Evolutionary conservation across 257 asterid species (phyloP), one percentile per base, ranked within the genome.

Genomic region (Pogostemon cablin): DNA sequence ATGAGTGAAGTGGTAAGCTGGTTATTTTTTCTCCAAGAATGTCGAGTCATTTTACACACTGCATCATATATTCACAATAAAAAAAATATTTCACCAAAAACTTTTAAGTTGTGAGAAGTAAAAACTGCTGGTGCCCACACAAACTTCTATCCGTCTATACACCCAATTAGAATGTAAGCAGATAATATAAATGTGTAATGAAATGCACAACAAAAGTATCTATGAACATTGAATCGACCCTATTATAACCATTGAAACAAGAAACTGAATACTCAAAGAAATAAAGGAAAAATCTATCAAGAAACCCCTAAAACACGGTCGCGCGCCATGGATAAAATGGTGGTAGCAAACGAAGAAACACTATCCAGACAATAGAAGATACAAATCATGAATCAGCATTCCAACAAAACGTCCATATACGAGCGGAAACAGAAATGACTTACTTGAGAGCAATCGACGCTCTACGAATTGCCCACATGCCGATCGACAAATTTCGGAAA

Each of bases 391-490:
- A 17, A 67, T 10, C 61, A 11, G 59, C 37, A 73, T 2, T 39
- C 2, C 5, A 3, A 74, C 44, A 6, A 46, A 2, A 41, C 7
- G 12, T 7, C 7, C 10, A 32, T 6, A 12, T 0, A 37, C 4
- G 39, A 68, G 54, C 6, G 61, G 46, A 52, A 53, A 70, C 66
- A 52, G 3, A 6, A 59, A 61, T 38, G 10, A 49, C 67, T 74
- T 81, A 88, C 97, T 65, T 84, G 79, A 87, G 82, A 67, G 86
- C 81, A 79, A 80, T 67, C 62, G 86, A 84, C 41, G 87, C 87
- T 73, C 92, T 77, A n/a, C 95, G 89, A 60, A 85, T 72, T 49
- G 92, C 81, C 89, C 86, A 87, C 97, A 91, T 90, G 68, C 37
- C 74, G 72, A 62, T 48, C 34, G 35, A 57, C 17, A 49, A 67